A percentile compares a stretch with the other conserved stretches of the same genome.
Evolutionary conservation across 179 eudicot species (phyloP).

Genomic region (Amaranthus tricolor): DNA sequence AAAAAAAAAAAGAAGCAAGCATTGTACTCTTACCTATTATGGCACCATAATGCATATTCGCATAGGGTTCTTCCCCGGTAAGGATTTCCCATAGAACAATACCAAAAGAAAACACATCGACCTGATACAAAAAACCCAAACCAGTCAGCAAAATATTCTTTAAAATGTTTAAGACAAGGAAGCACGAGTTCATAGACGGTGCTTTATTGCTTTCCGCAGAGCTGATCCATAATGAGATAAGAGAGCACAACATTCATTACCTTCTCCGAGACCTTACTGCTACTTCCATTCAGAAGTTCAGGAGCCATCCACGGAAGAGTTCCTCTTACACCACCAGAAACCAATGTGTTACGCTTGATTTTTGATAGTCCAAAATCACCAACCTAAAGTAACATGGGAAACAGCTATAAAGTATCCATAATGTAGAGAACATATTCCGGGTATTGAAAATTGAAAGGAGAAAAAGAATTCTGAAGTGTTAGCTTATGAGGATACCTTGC

Average conservation of each 20-base stretch:
- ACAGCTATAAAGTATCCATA: neutral
- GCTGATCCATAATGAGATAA: neutral
- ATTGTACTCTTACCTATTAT: conserved; percentile 35
- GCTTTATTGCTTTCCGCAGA: neutral
- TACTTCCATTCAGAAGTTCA: conserved; percentile 50
- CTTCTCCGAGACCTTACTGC: conserved; percentile 52
- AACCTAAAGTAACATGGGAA: conserved; percentile 28
- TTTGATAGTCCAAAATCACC: conserved; percentile 52
- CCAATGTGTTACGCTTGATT: conserved; percentile 48
- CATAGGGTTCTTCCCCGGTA: conserved; percentile 51
- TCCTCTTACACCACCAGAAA: conserved; percentile 54
- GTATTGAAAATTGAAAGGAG: neutral
- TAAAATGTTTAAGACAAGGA: neutral
- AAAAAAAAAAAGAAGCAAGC: conserved; percentile 7
- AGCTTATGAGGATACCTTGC: conserved; percentile 35
- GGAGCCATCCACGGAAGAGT: conserved; percentile 58
- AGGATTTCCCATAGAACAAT: conserved; percentile 52
- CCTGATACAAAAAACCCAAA: conserved; percentile 28
- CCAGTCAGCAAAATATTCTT: conserved; percentile 5
- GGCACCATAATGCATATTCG: conserved; percentile 55
- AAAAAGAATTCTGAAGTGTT: neutral
- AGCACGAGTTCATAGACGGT: neutral
- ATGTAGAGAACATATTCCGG: neutral
- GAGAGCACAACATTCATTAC: conserved; percentile 26
- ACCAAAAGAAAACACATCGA: conserved; percentile 52